phyloP scores from a whole-genome alignment of 768 basidiomycete genomes.

The Lactarius deliciosus region DNA sequence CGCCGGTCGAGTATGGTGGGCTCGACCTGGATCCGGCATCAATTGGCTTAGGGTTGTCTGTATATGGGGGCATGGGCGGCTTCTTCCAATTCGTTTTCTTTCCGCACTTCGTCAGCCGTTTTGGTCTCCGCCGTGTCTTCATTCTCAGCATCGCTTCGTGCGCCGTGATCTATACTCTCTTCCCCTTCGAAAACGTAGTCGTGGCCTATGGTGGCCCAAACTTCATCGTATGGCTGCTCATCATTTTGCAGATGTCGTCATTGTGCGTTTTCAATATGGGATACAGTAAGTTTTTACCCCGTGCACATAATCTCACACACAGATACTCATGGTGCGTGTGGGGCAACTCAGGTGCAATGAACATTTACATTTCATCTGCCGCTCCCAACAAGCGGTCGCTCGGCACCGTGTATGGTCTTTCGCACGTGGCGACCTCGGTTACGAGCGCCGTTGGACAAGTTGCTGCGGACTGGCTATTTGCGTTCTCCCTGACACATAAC shows the following conservation, averaged over 20 bases:
- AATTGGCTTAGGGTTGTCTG: not conserved
- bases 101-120: not conserved
- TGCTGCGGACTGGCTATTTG: not conserved
- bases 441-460: not conserved
- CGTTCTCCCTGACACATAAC: not conserved
- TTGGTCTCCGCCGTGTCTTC: not conserved
- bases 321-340: not conserved
- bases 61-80: not conserved
- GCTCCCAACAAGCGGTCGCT: not conserved
- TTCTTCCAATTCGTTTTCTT: not conserved
- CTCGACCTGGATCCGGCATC: not conserved
- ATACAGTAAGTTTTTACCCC: not conserved
- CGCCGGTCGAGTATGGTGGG: not conserved
- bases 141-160: no score
- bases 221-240: not conserved
- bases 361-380: not conserved
- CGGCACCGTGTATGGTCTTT: not conserved
- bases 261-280: not conserved
- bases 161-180: no score
- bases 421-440: not conserved
- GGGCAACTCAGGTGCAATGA: not conserved
- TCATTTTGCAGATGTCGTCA: not conserved
- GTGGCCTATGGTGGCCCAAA: no score
- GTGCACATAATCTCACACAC: not conserved
- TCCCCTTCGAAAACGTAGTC: no score